Percentiles rank a stretch among this genome's conserved stretches.
phyloP scores from a whole-genome alignment of 1,139 yeast species.

The Spathaspora sp. region DNA sequence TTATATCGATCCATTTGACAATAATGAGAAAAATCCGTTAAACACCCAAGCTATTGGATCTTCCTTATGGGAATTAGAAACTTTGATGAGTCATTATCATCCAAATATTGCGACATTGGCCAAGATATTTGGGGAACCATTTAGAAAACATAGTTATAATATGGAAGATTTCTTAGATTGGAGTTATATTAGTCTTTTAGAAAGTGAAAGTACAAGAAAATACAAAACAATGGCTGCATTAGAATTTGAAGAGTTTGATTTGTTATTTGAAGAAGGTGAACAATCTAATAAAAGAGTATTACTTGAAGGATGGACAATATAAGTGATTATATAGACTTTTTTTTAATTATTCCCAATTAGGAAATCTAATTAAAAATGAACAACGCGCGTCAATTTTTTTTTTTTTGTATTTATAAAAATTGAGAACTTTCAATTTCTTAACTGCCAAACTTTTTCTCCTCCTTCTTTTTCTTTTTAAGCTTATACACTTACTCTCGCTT shows the following conservation, averaged over 20 bases:
- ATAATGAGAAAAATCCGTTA: constrained; percentile 67
- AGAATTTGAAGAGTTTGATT: constrained; percentile 66
- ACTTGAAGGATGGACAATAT: constrained; percentile 30
- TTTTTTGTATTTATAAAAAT: constrained; percentile 5
- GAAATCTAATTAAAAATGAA: constrained; percentile 26
- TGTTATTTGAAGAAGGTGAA: constrained; percentile 29
- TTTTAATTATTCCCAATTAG: constrained; percentile 24
- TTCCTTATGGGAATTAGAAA: constrained; percentile 88
- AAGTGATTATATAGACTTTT: neutral
- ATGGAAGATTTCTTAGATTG: constrained; percentile 95
- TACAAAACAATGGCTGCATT: constrained; percentile 73
- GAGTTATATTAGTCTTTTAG: constrained; percentile 73
- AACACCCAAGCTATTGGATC: constrained; percentile 78
- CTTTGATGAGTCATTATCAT: constrained; percentile 85
- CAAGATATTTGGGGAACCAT: constrained; percentile 83
- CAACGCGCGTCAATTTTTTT: constrained; percentile 23
- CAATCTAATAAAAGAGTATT: constrained; percentile 7
- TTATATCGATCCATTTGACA: constrained; percentile 68
- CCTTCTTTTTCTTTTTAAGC: neutral
- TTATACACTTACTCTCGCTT: neutral
- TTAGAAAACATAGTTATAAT: constrained; percentile 80
- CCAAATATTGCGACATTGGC: constrained; percentile 95
- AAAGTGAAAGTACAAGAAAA: constrained; percentile 70
- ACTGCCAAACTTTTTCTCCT: constrained; percentile 1
- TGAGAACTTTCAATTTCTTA: constrained; percentile 4